Conservation (phyloP, 352 stramenopile species). For the Pythium grandisporangium region DNA sequence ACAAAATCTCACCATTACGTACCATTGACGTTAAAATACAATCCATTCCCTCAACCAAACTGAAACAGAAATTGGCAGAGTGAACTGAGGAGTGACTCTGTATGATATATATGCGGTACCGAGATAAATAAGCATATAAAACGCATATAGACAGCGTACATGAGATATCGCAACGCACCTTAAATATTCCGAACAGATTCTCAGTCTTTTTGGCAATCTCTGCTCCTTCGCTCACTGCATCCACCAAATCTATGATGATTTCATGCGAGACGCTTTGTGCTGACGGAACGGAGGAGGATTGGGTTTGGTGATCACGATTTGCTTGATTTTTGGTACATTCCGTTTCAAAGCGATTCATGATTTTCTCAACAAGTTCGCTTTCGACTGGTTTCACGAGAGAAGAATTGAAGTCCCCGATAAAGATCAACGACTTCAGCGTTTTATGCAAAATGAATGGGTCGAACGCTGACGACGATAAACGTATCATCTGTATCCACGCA, state of each 20-base stretch:
- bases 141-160: not conserved
- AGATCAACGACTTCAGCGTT: conserved; percentile 58
- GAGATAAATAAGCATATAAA: too few species aligned
- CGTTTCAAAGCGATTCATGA: conserved; percentile 62
- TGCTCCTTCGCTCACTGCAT: conserved; percentile 47
- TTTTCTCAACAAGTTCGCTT: conserved; percentile 60
- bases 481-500: conserved; percentile 49
- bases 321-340: conserved; percentile 16
- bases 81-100: conserved; percentile 74
- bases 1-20: too few species aligned
- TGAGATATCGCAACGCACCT: conserved; percentile 24
- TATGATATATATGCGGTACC: not conserved
- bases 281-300: conserved; percentile 2
- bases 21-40: conserved; percentile 24
- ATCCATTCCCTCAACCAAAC: conserved; percentile 33
- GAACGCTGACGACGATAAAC: conserved; percentile 28
- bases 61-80: conserved; percentile 43
- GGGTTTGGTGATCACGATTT: conserved; percentile 3
- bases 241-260: conserved; percentile 40
- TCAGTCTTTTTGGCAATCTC: conserved; percentile 67
- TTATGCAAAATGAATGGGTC: conserved; percentile 44
- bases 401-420: conserved; percentile 68
- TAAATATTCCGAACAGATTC: conserved; percentile 58
- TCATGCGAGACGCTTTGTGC: conserved; percentile 19
- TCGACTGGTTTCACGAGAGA: conserved; percentile 52